Evolutionary conservation across 2,329 filamentous ascomycete species (phyloP), one percentile per base, ranked within the genome.

Genomic region (Chalara sp.): DNA sequence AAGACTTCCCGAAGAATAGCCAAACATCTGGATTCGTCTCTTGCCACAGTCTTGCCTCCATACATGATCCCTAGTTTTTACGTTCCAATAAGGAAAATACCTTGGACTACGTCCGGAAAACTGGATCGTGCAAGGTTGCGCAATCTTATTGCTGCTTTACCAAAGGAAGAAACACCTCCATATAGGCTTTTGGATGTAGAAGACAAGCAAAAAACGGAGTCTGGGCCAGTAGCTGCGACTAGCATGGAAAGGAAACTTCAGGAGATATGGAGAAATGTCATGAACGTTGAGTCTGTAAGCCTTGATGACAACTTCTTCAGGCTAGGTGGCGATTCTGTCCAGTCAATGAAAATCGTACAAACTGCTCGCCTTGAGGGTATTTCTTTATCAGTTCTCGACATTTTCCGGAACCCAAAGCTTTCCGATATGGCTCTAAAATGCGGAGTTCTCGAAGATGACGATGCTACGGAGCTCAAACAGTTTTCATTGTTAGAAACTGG

Each of bases 311-410:
- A 65, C 53, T 72, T 72, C 59, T 67, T 68, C 53, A 52, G 52
- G 3, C 52, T 68, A 0, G 64, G 65, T 12, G 67, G 66, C 10
- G 65, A 66, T 46, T 67, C 65, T 0, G 49, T 68, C 0, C 41
- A 52, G 11, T 64, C 65, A 2, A 72, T 70, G 61, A 72, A 70
- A 41, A 54, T 78, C 4, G 72, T 76, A 0, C 68, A 74, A 30
- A 64, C 32, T 11, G 53, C 56, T 6, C 41, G 53, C 31, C 29
- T 21, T 35, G 40, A 45, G 13, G 67, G 67, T 2, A 51, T 68
- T 10, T 58, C 57, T 12, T 53, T 74, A 2, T 66, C 64, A 0
- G 72, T 75, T 3, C 63, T 65, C 5, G 65, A 71, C 46, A 66
- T 73, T n/a, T 73, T 75, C 58, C 48, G 53, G 2, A 63, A 70